Evolutionary conservation across 2,329 filamentous ascomycete species (phyloP).

Genomic region (Coleophoma eucalyptorum): DNA sequence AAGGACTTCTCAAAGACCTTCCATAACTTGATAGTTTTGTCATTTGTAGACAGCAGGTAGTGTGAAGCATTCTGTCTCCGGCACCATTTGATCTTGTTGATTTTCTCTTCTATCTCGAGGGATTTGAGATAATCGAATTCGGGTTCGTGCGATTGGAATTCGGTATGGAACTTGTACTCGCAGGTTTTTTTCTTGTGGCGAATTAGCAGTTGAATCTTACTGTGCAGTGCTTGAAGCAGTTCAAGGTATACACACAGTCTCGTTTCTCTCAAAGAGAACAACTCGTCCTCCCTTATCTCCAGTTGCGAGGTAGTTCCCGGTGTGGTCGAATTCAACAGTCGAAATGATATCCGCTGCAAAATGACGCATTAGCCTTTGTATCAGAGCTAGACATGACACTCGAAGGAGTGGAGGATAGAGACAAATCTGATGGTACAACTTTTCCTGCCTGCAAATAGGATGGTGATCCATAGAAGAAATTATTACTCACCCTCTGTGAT

Average conservation of each 20-base stretch:
- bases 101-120: conserved; percentile 99
- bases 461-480: neutral
- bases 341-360: conserved; percentile 80
- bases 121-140: conserved; percentile 99
- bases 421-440: no score
- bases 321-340: conserved; percentile 87
- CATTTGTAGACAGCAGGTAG: conserved; percentile 96
- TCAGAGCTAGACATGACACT: no score
- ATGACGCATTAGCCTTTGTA: conserved; percentile 12
- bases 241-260: conserved; percentile 62
- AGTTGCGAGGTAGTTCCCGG: conserved; percentile 85
- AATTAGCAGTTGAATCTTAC: conserved; percentile 26
- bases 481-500: conserved; percentile 29
- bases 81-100: conserved; percentile 99
- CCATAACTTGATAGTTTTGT: conserved; percentile 99
- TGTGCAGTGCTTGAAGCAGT: neutral
- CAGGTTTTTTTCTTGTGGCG: conserved; percentile 92
- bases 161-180: conserved; percentile 99
- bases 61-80: conserved; percentile 96
- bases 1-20: conserved; percentile 99
- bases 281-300: conserved; percentile 85
- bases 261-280: conserved; percentile 87
- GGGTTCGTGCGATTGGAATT: conserved; percentile 98
- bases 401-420: no score
- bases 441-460: no score